Percentiles rank a stretch among this genome's conserved stretches.
Evolutionary conservation across 176 grass and related monocot genomes (phyloP).

Genomic region (Calamus simplicifolius): DNA sequence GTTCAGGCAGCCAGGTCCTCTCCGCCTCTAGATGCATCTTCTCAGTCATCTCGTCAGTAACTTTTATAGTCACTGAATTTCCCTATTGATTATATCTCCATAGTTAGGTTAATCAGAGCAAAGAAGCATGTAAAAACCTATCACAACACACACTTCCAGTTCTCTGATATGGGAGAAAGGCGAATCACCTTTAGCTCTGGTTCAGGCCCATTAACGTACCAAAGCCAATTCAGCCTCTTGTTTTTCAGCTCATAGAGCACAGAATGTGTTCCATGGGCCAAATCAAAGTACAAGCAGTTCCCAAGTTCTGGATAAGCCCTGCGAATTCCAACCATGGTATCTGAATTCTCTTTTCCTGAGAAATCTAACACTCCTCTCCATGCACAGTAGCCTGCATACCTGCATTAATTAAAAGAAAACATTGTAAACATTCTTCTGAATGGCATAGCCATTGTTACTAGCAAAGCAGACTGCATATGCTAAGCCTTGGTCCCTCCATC

Average conservation of each 20-base stretch:
- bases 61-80: conserved; percentile 65
- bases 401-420: conserved; percentile 9
- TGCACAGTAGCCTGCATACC: conserved; percentile 72
- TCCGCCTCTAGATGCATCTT: conserved; percentile 46
- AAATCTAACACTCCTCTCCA: conserved; percentile 86
- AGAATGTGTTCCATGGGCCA: conserved; percentile 53
- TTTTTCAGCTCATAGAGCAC: conserved; percentile 75
- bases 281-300: conserved; percentile 75
- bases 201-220: conserved; percentile 76
- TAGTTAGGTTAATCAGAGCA: neutral
- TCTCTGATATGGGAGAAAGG: neutral
- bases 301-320: conserved; percentile 63
- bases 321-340: conserved; percentile 32
- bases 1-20: conserved; percentile 58
- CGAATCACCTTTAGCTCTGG: conserved; percentile 46
- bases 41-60: conserved; percentile 33
- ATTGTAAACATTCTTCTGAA: too few species aligned
- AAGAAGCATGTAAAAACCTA: neutral
- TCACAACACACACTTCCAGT: neutral
- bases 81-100: conserved; percentile 20
- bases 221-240: conserved; percentile 77
- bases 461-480: too few species aligned
- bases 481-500: too few species aligned
- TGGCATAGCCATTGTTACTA: too few species aligned
- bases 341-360: conserved; percentile 49